Evolutionary conservation across 208 protist genomes (phyloP), one percentile per base, ranked within the genome.

Genomic region (Acanthamoeba healyi): DNA sequence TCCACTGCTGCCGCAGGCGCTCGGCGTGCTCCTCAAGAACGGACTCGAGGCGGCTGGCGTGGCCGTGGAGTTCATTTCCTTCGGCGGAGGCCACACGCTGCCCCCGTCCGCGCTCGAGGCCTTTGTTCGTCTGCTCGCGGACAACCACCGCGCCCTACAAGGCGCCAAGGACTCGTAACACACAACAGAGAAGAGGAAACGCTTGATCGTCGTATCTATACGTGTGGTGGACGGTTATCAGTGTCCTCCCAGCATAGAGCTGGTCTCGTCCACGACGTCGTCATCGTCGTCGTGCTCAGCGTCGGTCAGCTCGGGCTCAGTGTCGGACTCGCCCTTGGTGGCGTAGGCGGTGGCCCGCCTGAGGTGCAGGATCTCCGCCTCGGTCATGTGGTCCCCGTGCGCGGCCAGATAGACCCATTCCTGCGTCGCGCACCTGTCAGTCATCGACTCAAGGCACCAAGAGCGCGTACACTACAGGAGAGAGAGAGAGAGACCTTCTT

Each of bases 41-140:
- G 34, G 19, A 4, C 34, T 77, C 0, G 67, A 77, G 14, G 67
- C 67, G 10, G 67, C 67, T 2, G 67, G 67, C 2, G 67, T 77
- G 67, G 34, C 67, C 17, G 67, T 77, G 67, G 67, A 77, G 67
- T 77, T 46, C 67, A 77, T 77, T 36, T 77, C 67, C 36, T 77
- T 77, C 67, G 67, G 3, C 0, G 67, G 67, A 10, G 67, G 67
- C 67, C 67, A 77, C 34, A 77, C 67, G 2, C 29, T 77, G 24
- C 67, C 67, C 17, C 67, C 67, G 3, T 77, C 67, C 34, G 67
- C 32, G 36, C 67, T 77, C 38, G 67, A 38, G 12, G 67, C 67
- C 29, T 77, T 77, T 36, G 67, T 77, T 17, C 58, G 58, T 12
- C 58, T 65, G 24, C 58, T 65, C 58, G 26, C 32, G 5, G 58